Conservation (phyloP, 352 stramenopile species). For the Plasmopara halstedii region DNA sequence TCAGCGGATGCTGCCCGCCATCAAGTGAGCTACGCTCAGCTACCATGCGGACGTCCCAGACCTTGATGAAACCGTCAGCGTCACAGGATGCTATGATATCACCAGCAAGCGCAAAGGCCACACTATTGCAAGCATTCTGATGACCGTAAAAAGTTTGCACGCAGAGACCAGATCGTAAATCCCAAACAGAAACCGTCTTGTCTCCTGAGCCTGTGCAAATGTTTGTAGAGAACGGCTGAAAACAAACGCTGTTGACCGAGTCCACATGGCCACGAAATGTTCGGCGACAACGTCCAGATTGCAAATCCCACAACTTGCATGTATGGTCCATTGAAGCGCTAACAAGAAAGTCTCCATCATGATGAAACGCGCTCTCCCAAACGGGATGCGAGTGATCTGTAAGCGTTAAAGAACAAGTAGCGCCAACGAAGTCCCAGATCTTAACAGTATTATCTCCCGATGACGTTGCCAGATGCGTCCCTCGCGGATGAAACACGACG, state of each 20-base stretch:
- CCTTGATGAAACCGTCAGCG: constrained; percentile 90
- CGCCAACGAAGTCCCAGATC: constrained; percentile 90
- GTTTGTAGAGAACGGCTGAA: constrained; percentile 91
- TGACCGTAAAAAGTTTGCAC: constrained; percentile 94
- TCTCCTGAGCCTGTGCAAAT: constrained; percentile 90
- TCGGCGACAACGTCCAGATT: constrained; percentile 84
- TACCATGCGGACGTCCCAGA: constrained; percentile 95
- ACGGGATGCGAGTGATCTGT: constrained; percentile 91
- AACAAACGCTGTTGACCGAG: constrained; percentile 90
- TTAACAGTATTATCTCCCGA: constrained; percentile 92
- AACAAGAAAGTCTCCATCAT: constrained; percentile 90
- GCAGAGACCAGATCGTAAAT: constrained; percentile 87
- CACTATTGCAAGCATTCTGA: constrained; percentile 90
- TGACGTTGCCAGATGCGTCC: constrained; percentile 87
- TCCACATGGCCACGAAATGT: constrained; percentile 93
- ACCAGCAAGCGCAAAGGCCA: constrained; percentile 78
- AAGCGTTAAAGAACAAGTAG: constrained; percentile 85
- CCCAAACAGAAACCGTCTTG: constrained; percentile 94
- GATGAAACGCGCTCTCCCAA: constrained; percentile 90
- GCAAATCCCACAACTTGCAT: constrained; percentile 89
- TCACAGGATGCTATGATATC: constrained; percentile 90
- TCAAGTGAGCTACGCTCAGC: constrained; percentile 84
- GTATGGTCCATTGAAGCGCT: constrained; percentile 93
- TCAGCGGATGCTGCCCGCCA: constrained; percentile 83
- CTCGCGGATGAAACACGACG: constrained; percentile 88